These are phyloP conservation scores for Knoxia roxburghii DNA, from an alignment of 257 asterid genomes.

Conservation along the genomic window DNA sequence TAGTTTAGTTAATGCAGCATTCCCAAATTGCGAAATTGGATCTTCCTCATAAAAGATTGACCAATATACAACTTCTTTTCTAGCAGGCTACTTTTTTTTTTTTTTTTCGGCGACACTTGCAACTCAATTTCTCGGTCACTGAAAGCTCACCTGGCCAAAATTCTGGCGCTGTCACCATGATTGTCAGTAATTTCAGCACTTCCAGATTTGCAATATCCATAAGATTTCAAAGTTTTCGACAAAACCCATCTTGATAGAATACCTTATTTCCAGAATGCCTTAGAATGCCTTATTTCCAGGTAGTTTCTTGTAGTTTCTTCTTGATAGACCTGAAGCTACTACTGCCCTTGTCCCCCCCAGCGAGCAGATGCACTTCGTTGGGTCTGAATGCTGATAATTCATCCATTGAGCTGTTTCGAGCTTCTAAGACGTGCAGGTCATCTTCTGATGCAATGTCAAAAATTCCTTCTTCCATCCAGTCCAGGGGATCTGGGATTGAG, in stretches of 20 bases:
- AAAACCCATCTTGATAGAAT: not conserved
- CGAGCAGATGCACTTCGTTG: constrained; percentile 60
- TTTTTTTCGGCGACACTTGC: not conserved
- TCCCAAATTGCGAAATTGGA: too few species aligned
- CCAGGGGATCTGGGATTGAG: too few species aligned
- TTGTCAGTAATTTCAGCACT: not conserved
- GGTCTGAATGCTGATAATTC: too few species aligned
- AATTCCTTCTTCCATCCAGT: too few species aligned
- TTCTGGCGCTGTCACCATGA: not conserved
- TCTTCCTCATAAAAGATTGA: too few species aligned
- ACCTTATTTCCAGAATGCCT: too few species aligned
- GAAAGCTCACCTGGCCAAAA: not conserved
- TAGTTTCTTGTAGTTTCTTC: constrained; percentile 68
- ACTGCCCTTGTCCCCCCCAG: constrained; percentile 70
- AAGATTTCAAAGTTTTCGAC: not conserved
- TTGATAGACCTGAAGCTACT: constrained; percentile 78
- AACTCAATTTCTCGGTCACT: not conserved
- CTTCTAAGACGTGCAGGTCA: too few species aligned
- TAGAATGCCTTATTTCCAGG: constrained; percentile 49
- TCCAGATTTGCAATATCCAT: not conserved
- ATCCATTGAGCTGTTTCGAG: too few species aligned
- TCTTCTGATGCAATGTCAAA: too few species aligned
- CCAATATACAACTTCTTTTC: too few species aligned
- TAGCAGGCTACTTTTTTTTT: not conserved
- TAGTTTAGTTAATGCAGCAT: too few species aligned